Base-by-base conservation (phyloP, 345 rosid species). In the Toxicodendron radicans region DNA sequence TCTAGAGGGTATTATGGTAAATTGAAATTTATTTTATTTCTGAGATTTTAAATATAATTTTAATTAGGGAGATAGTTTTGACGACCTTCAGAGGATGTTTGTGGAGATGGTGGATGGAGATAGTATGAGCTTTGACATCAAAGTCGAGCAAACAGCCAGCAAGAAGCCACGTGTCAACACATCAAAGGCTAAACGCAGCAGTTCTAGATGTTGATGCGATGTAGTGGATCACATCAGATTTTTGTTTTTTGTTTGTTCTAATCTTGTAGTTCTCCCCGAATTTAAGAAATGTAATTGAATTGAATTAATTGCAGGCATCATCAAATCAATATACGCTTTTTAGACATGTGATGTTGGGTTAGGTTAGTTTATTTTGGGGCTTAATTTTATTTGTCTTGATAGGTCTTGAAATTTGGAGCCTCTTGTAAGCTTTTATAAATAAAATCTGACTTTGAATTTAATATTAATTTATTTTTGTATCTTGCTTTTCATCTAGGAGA, bases 1-100 rank as follows among this genome's bases (percentile, higher is more conserved):
- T 0, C 16, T 8, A 0, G 20, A 56, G 66, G 78, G 24, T 66
- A 69, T 32, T n/a, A 48, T 24, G 35, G 69, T 56, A 60, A 60
- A 24, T 33, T 11, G 4, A 23, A 3, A 16, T 17, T 17, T n/a
- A 46, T 0, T 8, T 16, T 27, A 0, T 35, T 5, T 7, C 35
- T 11, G 12, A 12, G 1, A 7, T 46, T 46, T 46, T 46, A 8
- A 0, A 46, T 9, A 1, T 5, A 1, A 61, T 18, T 46, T n/a
- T 74, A 4, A 16, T 52, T 63, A 94, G 97, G 95, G 89, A 9
- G 89, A 91, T 48, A 94, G 93, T 70, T 84, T 94, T 13, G 97
- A 94, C 82, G 98, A 94, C 61, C 88, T 94, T 48, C 98, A 89
- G 58, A 84, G 91, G 88, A 91, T 89, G 97, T 92, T 94, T 38